Conservation (phyloP, 2,329 filamentous ascomycete genomes). For the Tolypocladium pustulatum region DNA sequence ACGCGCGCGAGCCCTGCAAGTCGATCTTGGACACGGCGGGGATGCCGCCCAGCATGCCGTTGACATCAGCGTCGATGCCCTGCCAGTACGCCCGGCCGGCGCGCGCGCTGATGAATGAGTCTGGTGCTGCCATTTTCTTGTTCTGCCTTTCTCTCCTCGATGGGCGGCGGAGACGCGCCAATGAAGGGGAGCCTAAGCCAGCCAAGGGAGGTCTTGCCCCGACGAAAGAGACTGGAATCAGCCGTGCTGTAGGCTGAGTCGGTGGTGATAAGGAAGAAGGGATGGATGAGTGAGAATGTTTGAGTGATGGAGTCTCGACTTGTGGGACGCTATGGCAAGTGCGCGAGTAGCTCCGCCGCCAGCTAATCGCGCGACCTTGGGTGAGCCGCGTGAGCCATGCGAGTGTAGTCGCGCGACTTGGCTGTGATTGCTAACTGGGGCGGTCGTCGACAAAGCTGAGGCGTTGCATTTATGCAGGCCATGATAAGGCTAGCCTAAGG, state of each 20-base stretch:
- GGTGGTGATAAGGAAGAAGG: background rate
- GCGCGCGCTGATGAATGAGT: conserved; percentile 19
- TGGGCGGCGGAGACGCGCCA: background rate
- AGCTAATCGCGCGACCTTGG: no score
- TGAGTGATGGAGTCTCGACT: background rate
- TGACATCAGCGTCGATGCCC: conserved; percentile 28
- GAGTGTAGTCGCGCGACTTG: no score
- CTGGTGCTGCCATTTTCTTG: conserved; percentile 3
- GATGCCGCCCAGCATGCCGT: conserved; percentile 69
- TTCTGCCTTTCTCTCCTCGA: background rate
- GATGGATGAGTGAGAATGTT: background rate
- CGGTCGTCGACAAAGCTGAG: no score
- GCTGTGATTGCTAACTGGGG: no score
- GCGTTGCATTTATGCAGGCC: no score
- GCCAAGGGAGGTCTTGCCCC: background rate
- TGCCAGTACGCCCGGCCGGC: conserved; percentile 33
- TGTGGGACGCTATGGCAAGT: no score
- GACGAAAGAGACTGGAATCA: background rate
- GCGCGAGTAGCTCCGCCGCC: no score
- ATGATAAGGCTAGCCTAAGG: no score
- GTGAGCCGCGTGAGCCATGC: no score
- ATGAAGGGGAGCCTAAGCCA: background rate
- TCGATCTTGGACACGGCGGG: conserved; percentile 36
- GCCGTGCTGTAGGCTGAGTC: background rate
- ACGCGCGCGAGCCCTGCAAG: conserved; percentile 52